A percentile compares a stretch with the other conserved stretches of the same genome.
Evolutionary conservation across 1,139 yeast species (phyloP).

Genomic region (Wickerhamomyces sp.): DNA sequence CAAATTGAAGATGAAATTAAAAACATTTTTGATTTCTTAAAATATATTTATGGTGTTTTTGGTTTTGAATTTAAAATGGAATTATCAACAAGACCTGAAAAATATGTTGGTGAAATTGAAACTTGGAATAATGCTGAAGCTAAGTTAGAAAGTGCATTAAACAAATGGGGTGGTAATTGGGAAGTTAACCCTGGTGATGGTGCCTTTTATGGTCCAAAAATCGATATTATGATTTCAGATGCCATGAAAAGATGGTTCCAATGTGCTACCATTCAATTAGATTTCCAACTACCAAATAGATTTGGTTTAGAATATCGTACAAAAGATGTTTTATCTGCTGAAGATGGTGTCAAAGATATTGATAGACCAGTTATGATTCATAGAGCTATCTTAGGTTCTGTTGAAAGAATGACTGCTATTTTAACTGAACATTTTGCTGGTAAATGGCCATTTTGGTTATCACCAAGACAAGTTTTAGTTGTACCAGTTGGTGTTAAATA

Average conservation of each 20-base stretch:
- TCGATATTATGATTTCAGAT: slow-evolving; percentile 89
- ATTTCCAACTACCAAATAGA: slow-evolving; percentile 92
- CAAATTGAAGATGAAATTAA: slow-evolving; percentile 83
- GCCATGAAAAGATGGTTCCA: slow-evolving; percentile 94
- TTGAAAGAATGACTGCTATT: slow-evolving; percentile 97
- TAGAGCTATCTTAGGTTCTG: slow-evolving; percentile 96
- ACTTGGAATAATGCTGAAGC: slow-evolving; percentile 89
- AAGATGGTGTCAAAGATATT: slow-evolving; percentile 26
- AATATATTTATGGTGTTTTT: slow-evolving; percentile 74
- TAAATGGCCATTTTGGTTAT: slow-evolving; percentile 98
- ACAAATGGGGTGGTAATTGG: slow-evolving; percentile 81
- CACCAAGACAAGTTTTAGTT: slow-evolving; percentile 93
- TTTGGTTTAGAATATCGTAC: slow-evolving; percentile 85
- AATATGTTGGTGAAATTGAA: slow-evolving; percentile 77
- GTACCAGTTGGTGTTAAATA: slow-evolving; percentile 95
- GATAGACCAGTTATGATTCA: slow-evolving; percentile 95
- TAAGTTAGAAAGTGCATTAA: slow-evolving; percentile 68
- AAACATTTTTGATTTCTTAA: slow-evolving; percentile 73
- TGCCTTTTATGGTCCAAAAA: slow-evolving; percentile 98
- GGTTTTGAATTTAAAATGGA: slow-evolving; percentile 89
- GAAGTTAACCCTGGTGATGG: slow-evolving; percentile 94
- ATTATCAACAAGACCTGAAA: slow-evolving; percentile 91
- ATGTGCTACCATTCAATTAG: slow-evolving; percentile 96
- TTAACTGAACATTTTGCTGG: slow-evolving; percentile 97
- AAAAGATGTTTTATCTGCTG: slow-evolving; percentile 45